Conservation (phyloP, 2,329 filamentous ascomycete genomes). For the Pseudocercospora ulei region DNA sequence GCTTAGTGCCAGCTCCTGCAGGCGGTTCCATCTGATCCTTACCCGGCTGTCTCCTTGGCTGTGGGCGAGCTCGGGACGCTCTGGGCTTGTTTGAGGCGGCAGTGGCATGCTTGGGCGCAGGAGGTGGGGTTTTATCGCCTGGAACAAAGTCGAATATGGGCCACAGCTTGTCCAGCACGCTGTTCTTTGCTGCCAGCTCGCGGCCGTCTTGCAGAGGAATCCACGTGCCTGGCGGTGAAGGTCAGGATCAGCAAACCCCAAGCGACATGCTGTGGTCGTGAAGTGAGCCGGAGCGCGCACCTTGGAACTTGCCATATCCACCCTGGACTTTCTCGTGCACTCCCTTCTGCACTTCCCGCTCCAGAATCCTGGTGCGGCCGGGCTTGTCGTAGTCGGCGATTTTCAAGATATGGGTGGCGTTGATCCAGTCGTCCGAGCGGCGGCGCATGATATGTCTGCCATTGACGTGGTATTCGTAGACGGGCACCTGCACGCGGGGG, state of each 20-base stretch:
- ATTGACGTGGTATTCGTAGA: conserved; percentile 85
- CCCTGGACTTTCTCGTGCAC: conserved; percentile 96
- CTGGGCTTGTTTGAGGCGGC: conserved; percentile 66
- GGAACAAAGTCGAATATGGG: conserved; percentile 84
- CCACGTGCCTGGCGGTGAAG: conserved; percentile 95
- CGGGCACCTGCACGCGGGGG: conserved; percentile 58
- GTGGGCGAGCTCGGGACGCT: conserved; percentile 47
- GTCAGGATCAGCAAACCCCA: conserved; percentile 16
- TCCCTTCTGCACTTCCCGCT: conserved; percentile 93
- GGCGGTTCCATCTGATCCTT: conserved; percentile 34
- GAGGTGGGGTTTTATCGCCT: conserved; percentile 78
- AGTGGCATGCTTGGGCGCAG: conserved; percentile 78
- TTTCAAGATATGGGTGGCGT: conserved; percentile 98
- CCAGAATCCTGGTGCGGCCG: conserved; percentile 83
- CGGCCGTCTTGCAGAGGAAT: conserved; percentile 78
- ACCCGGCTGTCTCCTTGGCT: conserved; percentile 22
- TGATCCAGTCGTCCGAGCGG: conserved; percentile 91
- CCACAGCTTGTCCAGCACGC: conserved; percentile 68
- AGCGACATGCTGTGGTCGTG: neutral
- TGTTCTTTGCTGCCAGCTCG: conserved; percentile 74
- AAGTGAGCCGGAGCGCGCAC: conserved; percentile 37
- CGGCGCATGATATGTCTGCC: conserved; percentile 93
- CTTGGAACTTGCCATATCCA: conserved; percentile 97
- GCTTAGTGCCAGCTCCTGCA: conserved; percentile 28
- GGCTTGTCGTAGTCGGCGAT: conserved; percentile 96